Evolutionary conservation across 305 asterid species (phyloP).

Genomic region (Fraxinus platypoda): DNA sequence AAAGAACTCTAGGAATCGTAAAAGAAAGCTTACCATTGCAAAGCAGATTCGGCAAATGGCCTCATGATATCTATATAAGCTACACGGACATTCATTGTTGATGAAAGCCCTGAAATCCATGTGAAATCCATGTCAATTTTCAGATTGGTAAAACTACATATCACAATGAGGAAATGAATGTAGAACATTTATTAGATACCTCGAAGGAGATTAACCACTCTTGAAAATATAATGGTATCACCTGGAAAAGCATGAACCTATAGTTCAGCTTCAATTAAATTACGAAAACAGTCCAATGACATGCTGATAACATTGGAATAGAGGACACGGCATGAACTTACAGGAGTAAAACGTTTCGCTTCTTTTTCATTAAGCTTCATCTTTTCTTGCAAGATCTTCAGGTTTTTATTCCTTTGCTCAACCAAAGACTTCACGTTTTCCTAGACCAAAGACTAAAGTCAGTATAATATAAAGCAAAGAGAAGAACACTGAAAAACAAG

Average conservation of each 20-base stretch:
- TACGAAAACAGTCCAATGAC: slow-evolving; percentile 6
- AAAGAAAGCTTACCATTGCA: slow-evolving; percentile 59
- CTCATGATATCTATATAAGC: slow-evolving; percentile 86
- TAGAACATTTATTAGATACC: slow-evolving; percentile 42
- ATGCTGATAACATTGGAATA: slow-evolving; percentile 7
- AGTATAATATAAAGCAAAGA: slow-evolving; percentile 24
- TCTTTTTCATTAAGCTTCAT: slow-evolving; percentile 84
- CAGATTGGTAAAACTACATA: slow-evolving; percentile 19
- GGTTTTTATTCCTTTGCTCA: slow-evolving; percentile 76
- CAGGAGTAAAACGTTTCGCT: slow-evolving; percentile 93
- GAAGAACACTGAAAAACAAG: slow-evolving; percentile 15
- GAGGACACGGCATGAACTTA: slow-evolving; percentile 41
- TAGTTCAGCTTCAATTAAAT: slow-evolving; percentile 16
- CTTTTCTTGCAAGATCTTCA: slow-evolving; percentile 81
- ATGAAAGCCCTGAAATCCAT: slow-evolving; percentile 78
- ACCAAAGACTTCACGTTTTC: slow-evolving; percentile 70
- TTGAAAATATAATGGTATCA: slow-evolving; percentile 87
- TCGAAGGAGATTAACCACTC: slow-evolving; percentile 95
- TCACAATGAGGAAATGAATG: slow-evolving; percentile 15
- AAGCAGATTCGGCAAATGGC: slow-evolving; percentile 95
- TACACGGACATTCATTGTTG: slow-evolving; percentile 84
- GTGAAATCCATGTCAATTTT: slow-evolving; percentile 40
- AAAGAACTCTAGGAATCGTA: slow-evolving; percentile 16
- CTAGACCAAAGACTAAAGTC: slow-evolving; percentile 44
- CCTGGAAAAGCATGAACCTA: slow-evolving; percentile 99